phyloP scores from a whole-genome alignment of 129 eudicot species.

The Silybum marianum region DNA sequence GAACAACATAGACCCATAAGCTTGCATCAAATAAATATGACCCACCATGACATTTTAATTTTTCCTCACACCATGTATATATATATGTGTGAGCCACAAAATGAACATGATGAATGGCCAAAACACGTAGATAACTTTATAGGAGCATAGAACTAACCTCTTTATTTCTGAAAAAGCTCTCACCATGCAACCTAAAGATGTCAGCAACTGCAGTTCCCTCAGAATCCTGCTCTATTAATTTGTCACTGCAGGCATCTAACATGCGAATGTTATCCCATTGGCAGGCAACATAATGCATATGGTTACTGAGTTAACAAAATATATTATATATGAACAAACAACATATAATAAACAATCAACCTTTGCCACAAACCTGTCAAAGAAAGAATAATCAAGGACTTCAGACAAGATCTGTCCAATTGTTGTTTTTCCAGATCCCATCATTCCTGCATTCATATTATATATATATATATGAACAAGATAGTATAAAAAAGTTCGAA shows the following conservation, averaged over 20 bases:
- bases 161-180: constrained; percentile 75
- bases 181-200: constrained; percentile 79
- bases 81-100: not conserved
- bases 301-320: not conserved
- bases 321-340: not conserved
- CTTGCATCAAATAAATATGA: not conserved
- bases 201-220: constrained; percentile 82
- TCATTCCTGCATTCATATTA: constrained; percentile 73
- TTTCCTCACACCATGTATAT: not conserved
- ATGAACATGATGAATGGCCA: not conserved
- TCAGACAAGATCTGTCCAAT: constrained; percentile 79
- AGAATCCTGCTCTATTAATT: constrained; percentile 67
- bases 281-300: constrained; percentile 6
- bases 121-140: not conserved
- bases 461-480: not conserved
- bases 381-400: constrained; percentile 77
- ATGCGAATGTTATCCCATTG: constrained; percentile 14
- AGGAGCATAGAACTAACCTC: constrained; percentile 57
- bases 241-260: constrained; percentile 63
- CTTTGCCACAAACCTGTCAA: constrained; percentile 63
- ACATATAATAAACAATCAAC: constrained; percentile 9
- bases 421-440: constrained; percentile 99
- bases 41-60: not conserved
- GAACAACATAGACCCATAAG: not conserved
- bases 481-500: not conserved